Base-by-base conservation (phyloP, 169 alveolate species). In the Plasmodium inui region DNA sequence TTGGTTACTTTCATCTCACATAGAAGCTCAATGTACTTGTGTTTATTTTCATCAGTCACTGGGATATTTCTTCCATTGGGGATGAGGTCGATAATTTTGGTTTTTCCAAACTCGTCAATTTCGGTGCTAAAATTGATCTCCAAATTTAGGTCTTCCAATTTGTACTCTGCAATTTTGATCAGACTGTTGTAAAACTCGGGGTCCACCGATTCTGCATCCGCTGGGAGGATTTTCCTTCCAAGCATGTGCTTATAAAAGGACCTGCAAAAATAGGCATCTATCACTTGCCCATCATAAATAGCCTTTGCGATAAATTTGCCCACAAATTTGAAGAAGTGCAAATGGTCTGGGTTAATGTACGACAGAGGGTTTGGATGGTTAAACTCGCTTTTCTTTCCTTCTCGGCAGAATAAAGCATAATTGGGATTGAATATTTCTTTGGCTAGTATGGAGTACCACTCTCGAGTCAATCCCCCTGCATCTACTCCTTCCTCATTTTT, bases 381-480 rank as follows among this genome's bases (percentile, higher is more conserved):
- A 95, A 99, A 97, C 98, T 98, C 96, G 97, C 98, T 79, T 90
- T 98, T 97, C 53, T 97, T 84, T 19, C 99, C 99, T 67, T 96
- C 98, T 50, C 98, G 95, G 53, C 98, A 95, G 95, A 98, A 98
- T 67, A 98, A 95, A 46, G 99, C 99, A 90, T 99, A 99, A 96
- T 98, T 98, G 34, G 99, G 99, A 92, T 99, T 99, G 95, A 99
- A 99, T 98, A 99, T 99, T 96, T 99, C 99, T 93, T 98, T 98
- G 39, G 99, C 99, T 81, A 99, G 95, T 32, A 98, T 97, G 37
- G 98, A 97, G 85, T 98, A 98, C 99, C 99, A 99, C 95, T 99
- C 99, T 93, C 99, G 96, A 41, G 99, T 98, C 6, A 99, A 97
- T 12, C 99, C 99, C 5, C 99, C 99, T 17, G 99, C 99, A 95